These are phyloP conservation scores for Candida sonorensis DNA, from an alignment of 805 yeast species.

Conservation along the genomic window DNA sequence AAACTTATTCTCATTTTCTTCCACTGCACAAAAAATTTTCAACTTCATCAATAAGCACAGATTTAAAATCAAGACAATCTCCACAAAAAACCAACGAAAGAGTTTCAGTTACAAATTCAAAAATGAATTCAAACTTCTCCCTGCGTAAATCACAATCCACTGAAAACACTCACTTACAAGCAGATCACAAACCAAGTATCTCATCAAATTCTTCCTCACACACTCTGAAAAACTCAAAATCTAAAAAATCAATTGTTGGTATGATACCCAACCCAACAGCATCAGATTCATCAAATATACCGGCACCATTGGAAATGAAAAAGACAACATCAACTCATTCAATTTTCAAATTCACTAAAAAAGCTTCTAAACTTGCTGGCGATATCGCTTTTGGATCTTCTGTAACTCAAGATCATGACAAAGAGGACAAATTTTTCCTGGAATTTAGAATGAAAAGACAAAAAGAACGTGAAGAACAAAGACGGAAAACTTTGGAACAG, in stretches of 20 bases:
- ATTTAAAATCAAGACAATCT: too few species aligned
- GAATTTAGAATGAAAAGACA: slow-evolving; percentile 8
- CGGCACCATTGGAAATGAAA: slow-evolving; percentile 6
- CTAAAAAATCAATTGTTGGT: too few species aligned
- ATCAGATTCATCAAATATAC: background rate
- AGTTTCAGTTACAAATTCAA: too few species aligned
- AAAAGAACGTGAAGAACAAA: slow-evolving; percentile 7
- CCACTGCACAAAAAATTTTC: slow-evolving; percentile 4
- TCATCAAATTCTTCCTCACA: too few species aligned
- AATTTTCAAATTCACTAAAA: slow-evolving; percentile 18
- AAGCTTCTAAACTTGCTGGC: slow-evolving; percentile 24
- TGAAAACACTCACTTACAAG: too few species aligned
- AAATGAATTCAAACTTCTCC: too few species aligned
- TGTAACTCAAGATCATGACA: slow-evolving; percentile 7
- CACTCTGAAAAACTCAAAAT: too few species aligned
- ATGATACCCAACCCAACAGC: too few species aligned
- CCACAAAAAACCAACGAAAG: too few species aligned
- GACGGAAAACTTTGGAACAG: slow-evolving; percentile 8
- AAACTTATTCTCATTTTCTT: slow-evolving; percentile 3
- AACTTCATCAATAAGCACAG: too few species aligned
- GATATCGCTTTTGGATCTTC: slow-evolving; percentile 27
- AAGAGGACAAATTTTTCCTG: slow-evolving; percentile 10
- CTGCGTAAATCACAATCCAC: too few species aligned
- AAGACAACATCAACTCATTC: slow-evolving; percentile 7
- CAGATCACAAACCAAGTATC: too few species aligned